A percentile compares a stretch with the other conserved stretches of the same genome.
Evolutionary conservation across 257 asterid species (phyloP).

Genomic region (Ilex aquifolium): DNA sequence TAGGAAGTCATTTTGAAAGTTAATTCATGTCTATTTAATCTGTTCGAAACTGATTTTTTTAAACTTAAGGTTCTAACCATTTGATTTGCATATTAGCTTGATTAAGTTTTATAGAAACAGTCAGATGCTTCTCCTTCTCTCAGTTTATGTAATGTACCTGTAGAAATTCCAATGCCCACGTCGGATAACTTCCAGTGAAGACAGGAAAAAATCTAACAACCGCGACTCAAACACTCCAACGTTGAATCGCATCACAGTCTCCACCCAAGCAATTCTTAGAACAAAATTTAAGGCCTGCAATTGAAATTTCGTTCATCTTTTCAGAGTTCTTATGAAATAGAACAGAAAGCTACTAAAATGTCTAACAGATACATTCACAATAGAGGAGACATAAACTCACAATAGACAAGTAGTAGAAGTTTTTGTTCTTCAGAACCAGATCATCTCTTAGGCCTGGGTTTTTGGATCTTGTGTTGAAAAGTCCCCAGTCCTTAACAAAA

Average conservation of each 20-base stretch:
- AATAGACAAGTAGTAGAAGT: conserved; percentile 76
- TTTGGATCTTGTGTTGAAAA: conserved; percentile 51
- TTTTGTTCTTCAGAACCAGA: conserved; percentile 57
- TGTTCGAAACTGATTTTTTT: no score
- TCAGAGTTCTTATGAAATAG: not conserved
- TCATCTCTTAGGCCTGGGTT: conserved; percentile 83
- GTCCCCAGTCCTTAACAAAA: conserved; percentile 94
- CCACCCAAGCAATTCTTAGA: conserved; percentile 88
- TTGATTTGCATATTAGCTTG: no score
- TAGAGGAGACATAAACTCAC: conserved; percentile 37
- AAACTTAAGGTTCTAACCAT: no score
- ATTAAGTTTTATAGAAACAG: no score
- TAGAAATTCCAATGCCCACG: conserved; percentile 99
- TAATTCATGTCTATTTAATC: no score
- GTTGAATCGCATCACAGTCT: conserved; percentile 61
- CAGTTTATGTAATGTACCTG: conserved; percentile 35
- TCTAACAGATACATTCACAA: not conserved
- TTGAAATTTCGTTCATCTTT: not conserved
- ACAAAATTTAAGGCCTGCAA: conserved; percentile 64
- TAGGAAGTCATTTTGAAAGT: no score
- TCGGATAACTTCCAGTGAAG: conserved; percentile 84
- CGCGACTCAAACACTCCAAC: conserved; percentile 51
- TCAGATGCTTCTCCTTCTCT: no score
- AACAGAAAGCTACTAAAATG: not conserved
- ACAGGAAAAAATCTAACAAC: conserved; percentile 65